phyloP scores from a whole-genome alignment of 768 basidiomycete genomes.

The Leucocoprinus birnbaumii region DNA sequence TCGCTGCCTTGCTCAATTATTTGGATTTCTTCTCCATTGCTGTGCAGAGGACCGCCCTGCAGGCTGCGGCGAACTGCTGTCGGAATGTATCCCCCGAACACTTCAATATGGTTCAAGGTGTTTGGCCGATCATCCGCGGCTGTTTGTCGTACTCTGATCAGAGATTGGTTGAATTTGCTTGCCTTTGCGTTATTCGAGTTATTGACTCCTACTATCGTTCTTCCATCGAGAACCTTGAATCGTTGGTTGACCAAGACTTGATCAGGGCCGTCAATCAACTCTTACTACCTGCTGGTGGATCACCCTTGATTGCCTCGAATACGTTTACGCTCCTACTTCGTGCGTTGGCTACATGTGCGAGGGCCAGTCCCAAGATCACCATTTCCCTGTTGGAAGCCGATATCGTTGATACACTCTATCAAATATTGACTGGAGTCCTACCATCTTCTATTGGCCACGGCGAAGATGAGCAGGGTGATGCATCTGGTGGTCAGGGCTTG shows the following conservation, averaged over 20 bases:
- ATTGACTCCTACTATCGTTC: slow-evolving; percentile 90
- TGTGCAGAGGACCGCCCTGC: slow-evolving; percentile 93
- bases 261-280: slow-evolving; percentile 84
- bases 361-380: slow-evolving; percentile 86
- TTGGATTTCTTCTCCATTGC: slow-evolving; percentile 99
- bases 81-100: slow-evolving; percentile 87
- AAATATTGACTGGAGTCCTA: slow-evolving; percentile 92
- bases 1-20: slow-evolving; percentile 90
- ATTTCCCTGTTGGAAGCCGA: slow-evolving; percentile 87
- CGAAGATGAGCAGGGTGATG: slow-evolving; percentile 57
- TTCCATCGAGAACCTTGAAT: slow-evolving; percentile 83
- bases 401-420: slow-evolving; percentile 89
- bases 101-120: slow-evolving; percentile 83
- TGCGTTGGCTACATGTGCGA: slow-evolving; percentile 83
- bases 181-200: slow-evolving; percentile 90
- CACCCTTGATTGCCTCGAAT: slow-evolving; percentile 79
- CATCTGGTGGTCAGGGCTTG: slow-evolving; percentile 67
- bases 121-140: slow-evolving; percentile 91
- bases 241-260: slow-evolving; percentile 73
- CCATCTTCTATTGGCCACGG: slow-evolving; percentile 59
- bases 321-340: slow-evolving; percentile 89
- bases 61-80: slow-evolving; percentile 97
- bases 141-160: slow-evolving; percentile 92
- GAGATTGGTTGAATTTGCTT: slow-evolving; percentile 95
- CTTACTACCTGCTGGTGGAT: slow-evolving; percentile 81